phyloP scores from a whole-genome alignment of 2,329 filamentous ascomycete species.

The Aspergillus pseudotamarii region DNA sequence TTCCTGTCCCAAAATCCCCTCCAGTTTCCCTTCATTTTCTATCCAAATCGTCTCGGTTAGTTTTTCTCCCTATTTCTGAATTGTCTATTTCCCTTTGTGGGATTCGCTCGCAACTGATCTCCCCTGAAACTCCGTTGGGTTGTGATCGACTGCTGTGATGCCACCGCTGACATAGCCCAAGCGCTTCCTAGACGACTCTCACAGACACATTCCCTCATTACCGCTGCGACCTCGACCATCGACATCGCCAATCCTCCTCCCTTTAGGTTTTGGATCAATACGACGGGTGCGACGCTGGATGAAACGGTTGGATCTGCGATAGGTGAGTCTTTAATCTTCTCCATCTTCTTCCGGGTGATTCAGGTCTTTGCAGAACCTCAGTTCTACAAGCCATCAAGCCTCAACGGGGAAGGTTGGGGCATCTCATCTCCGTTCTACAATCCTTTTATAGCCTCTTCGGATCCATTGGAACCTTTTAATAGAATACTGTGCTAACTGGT shows the following conservation, averaged over 20 bases:
- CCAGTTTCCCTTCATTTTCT: conserved; percentile 9
- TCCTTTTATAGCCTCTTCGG: conserved; percentile 17
- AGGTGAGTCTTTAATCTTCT: conserved; percentile 37
- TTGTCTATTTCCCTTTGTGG: conserved; percentile 2
- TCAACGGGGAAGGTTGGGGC: conserved; percentile 24
- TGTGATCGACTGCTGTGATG: conserved; percentile 30
- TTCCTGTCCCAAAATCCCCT: conserved; percentile 10
- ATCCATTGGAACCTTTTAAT: conserved; percentile 17
- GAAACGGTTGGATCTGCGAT: conserved; percentile 27
- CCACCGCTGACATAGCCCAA: conserved; percentile 44
- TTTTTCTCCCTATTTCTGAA: conserved; percentile 5
- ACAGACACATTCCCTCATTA: conserved; percentile 23
- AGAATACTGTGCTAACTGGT: conserved; percentile 30
- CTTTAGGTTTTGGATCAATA: conserved; percentile 22
- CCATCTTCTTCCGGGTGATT: conserved; percentile 39
- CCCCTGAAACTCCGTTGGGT: conserved; percentile 22
- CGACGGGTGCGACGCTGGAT: conserved; percentile 36
- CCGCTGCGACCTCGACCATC: conserved; percentile 25
- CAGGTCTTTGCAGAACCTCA: conserved; percentile 30
- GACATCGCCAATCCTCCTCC: conserved; percentile 25
- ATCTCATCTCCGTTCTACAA: conserved; percentile 22
- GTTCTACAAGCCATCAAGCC: conserved; percentile 34
- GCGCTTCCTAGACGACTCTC: conserved; percentile 39
- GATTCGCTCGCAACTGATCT: conserved; percentile 11
- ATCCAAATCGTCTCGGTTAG: conserved; percentile 15